These are phyloP conservation scores for Suillus subaureus DNA, from an alignment of 768 basidiomycete genomes.

Conservation along the genomic window DNA sequence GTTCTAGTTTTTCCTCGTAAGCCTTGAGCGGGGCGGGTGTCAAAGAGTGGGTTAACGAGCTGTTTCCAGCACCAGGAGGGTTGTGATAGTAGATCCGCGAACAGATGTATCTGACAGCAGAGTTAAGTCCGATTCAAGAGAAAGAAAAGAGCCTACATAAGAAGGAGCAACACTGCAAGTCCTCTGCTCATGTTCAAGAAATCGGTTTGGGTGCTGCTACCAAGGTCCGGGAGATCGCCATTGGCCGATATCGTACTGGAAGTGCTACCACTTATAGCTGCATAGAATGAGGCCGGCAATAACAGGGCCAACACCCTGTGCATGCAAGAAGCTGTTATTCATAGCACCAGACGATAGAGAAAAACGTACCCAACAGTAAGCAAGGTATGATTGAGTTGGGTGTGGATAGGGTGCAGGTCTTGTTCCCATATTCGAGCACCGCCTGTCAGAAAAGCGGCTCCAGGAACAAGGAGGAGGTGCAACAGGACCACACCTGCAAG, in stretches of 20 bases:
- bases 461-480: conserved; percentile 72
- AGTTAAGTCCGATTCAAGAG: background rate
- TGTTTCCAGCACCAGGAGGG: conserved; percentile 63
- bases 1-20: conserved; percentile 33
- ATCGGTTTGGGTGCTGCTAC: conserved; percentile 48
- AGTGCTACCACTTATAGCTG: conserved; percentile 50
- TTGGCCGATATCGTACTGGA: conserved; percentile 18
- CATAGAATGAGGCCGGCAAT: conserved; percentile 69
- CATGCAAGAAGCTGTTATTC: background rate
- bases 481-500: conserved; percentile 66
- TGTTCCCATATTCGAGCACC: conserved; percentile 70
- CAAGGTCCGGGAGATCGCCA: conserved; percentile 19
- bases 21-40: conserved; percentile 40
- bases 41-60: conserved; percentile 41
- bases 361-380: conserved; percentile 64
- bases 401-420: conserved; percentile 64
- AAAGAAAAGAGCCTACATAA: conserved; percentile 45
- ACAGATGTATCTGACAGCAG: conserved; percentile 52
- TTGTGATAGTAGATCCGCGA: conserved; percentile 73
- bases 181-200: conserved; percentile 70
- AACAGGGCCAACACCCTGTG: conserved; percentile 62
- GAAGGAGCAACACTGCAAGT: conserved; percentile 60
- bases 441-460: conserved; percentile 69
- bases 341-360: background rate
- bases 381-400: conserved; percentile 69